Conservation (phyloP, 176 grass and related monocot species). For the Musa troglodytarum region DNA sequence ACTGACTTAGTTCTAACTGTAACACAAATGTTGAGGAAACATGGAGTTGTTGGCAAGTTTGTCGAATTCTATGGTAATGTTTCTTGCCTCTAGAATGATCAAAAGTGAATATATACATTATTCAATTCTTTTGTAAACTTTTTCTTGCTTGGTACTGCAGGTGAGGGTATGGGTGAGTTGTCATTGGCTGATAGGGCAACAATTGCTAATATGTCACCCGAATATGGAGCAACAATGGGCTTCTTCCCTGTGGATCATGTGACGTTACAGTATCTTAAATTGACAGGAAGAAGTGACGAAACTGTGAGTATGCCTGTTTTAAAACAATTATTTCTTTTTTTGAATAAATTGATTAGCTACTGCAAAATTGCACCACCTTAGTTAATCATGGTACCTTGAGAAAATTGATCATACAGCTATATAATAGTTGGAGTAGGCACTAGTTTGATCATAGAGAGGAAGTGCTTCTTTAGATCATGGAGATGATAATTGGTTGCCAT, state of each 20-base stretch:
- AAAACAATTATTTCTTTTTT: not conserved
- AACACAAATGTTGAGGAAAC: constrained; percentile 87
- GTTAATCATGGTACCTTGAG: no score
- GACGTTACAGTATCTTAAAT: constrained; percentile 84
- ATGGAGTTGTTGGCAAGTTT: constrained; percentile 93
- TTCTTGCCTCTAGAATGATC: constrained; percentile 5
- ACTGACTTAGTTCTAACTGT: constrained; percentile 92
- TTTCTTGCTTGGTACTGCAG: constrained; percentile 32
- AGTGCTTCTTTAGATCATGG: no score
- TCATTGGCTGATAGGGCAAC: constrained; percentile 89
- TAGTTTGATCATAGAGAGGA: no score
- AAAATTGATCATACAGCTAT: no score
- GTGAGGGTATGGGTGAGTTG: constrained; percentile 86
- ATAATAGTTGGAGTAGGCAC: no score
- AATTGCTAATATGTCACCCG: constrained; percentile 96
- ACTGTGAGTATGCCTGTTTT: constrained; percentile 36
- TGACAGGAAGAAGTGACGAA: constrained; percentile 82
- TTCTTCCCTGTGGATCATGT: constrained; percentile 98
- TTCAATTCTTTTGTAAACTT: not conserved
- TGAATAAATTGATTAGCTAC: no score
- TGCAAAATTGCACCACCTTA: no score
- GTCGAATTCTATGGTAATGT: constrained; percentile 76
- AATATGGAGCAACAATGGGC: constrained; percentile 98
- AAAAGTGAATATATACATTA: not conserved
- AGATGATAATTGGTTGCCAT: no score